These are phyloP conservation scores for Nadsonia commutata DNA, from an alignment of 1,139 yeast genomes.

Conservation along the genomic window DNA sequence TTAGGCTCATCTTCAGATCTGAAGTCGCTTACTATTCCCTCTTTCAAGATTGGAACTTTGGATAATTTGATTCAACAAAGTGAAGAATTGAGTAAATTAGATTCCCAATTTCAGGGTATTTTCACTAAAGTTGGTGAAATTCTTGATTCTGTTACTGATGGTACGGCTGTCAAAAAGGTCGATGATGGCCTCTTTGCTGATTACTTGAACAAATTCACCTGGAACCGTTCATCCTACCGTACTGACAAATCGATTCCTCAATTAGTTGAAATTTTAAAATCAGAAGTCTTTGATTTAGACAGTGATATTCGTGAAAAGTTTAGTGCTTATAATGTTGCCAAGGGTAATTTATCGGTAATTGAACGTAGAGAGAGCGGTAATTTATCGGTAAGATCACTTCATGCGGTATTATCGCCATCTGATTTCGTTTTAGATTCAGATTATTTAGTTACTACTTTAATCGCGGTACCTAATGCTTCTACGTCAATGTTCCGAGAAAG, in stretches of 20 bases:
- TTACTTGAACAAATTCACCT: conserved; percentile 58
- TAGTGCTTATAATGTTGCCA: conserved; percentile 64
- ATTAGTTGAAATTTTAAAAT: conserved; percentile 51
- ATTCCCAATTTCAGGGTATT: conserved; percentile 54
- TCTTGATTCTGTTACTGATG: conserved; percentile 37
- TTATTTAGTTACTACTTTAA: conserved; percentile 62
- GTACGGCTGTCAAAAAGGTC: conserved; percentile 32
- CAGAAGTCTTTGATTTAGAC: conserved; percentile 72
- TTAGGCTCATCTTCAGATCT: not conserved
- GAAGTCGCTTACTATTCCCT: conserved; percentile 30
- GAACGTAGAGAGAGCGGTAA: conserved; percentile 89
- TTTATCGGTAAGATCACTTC: conserved; percentile 76
- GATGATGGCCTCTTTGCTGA: conserved; percentile 33
- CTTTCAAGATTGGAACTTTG: conserved; percentile 85
- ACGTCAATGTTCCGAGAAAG: conserved; percentile 43
- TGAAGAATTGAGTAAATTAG: conserved; percentile 76
- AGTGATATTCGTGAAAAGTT: conserved; percentile 61
- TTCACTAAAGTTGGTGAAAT: conserved; percentile 67
- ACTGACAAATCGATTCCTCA: conserved; percentile 72
- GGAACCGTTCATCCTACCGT: conserved; percentile 82
- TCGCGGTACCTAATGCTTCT: conserved; percentile 69
- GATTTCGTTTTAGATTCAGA: conserved; percentile 81
- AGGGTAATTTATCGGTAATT: conserved; percentile 70
- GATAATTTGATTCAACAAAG: conserved; percentile 83
- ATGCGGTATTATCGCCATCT: conserved; percentile 71